phyloP scores from a whole-genome alignment of 2,329 filamentous ascomycete genomes.

The Aspergillaceae sp. region DNA sequence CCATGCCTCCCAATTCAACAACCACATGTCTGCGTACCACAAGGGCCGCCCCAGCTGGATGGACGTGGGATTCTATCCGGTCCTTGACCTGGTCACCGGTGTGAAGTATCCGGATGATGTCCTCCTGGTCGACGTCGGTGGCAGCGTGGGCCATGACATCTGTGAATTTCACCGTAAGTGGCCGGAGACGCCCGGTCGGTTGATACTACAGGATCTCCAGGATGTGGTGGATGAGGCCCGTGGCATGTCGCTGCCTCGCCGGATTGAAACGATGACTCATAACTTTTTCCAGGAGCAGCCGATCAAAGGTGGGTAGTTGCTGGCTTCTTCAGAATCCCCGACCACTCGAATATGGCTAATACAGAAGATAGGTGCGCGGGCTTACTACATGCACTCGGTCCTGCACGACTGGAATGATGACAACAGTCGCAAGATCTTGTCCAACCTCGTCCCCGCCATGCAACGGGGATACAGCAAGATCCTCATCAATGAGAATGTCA shows the following conservation, averaged over 20 bases:
- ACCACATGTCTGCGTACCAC: conserved; percentile 13
- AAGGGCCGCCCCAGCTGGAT: conserved; percentile 16
- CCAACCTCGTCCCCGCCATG: conserved; percentile 16
- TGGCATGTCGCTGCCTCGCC: conserved; percentile 5
- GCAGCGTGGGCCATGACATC: conserved; percentile 34
- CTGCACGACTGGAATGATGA: conserved; percentile 27
- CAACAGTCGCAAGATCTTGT: conserved; percentile 13
- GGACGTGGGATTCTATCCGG: conserved; percentile 21
- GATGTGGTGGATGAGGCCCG: conserved; percentile 23
- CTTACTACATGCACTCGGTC: conserved; percentile 24
- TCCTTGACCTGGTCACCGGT: conserved; percentile 8
- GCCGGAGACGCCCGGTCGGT: conserved; percentile 30
- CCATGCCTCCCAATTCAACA: conserved; percentile 12
- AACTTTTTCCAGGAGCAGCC: conserved; percentile 42
- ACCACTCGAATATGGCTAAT: too few species aligned
- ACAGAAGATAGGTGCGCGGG: conserved; percentile 11
- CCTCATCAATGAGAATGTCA: conserved; percentile 18
- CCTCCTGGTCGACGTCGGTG: conserved; percentile 37
- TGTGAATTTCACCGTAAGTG: conserved; percentile 28
- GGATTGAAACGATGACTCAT: conserved; percentile 28
- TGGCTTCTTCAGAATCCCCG: too few species aligned
- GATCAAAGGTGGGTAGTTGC: conserved; percentile 25
- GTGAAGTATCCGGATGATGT: conserved; percentile 7
- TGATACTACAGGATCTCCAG: conserved; percentile 43
- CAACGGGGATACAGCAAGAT: conserved; percentile 16